Percentiles rank a stretch among this genome's conserved stretches.
phyloP scores from a whole-genome alignment of 371 early-diverging fungal species.

The Enterocytospora artemiae region DNA sequence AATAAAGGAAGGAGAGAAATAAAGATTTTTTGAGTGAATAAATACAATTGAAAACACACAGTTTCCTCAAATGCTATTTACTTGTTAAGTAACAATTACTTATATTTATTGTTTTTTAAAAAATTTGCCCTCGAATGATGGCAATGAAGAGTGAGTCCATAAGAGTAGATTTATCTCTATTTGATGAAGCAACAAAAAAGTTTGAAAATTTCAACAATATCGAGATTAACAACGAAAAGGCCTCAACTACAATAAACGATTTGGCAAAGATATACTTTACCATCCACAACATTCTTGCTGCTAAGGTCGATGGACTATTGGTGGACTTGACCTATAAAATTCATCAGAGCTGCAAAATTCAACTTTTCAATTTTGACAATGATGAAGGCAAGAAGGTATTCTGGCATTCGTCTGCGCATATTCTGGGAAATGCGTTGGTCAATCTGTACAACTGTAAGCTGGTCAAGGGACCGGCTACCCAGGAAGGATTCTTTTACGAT shows the following conservation, averaged over 20 bases:
- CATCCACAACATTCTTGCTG: constrained; percentile 17
- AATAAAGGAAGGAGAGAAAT: not conserved
- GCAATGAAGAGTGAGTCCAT: too few relatives aligned
- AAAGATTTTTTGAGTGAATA: too few relatives aligned
- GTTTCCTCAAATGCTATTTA: too few relatives aligned
- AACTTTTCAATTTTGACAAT: constrained; percentile 84
- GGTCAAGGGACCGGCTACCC: constrained; percentile 90
- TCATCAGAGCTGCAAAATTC: constrained; percentile 67
- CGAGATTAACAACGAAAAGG: constrained; percentile 1
- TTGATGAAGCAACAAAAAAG: not conserved
- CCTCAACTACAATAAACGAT: not conserved
- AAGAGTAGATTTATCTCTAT: too few relatives aligned
- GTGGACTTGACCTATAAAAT: constrained; percentile 82
- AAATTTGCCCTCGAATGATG: too few relatives aligned
- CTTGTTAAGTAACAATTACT: too few relatives aligned
- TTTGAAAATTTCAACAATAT: not conserved
- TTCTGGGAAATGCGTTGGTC: constrained; percentile 77
- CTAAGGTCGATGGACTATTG: constrained; percentile 67
- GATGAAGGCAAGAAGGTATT: constrained; percentile 77
- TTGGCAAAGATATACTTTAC: not conserved
- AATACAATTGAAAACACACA: too few relatives aligned
- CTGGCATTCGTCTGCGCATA: constrained; percentile 99
- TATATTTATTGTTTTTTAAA: too few relatives aligned
- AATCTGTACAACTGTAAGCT: constrained; percentile 69
- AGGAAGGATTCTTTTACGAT: constrained; percentile 97